Base-by-base conservation (phyloP, 2,329 filamentous ascomycete species). In the Colletotrichum liriopes region DNA sequence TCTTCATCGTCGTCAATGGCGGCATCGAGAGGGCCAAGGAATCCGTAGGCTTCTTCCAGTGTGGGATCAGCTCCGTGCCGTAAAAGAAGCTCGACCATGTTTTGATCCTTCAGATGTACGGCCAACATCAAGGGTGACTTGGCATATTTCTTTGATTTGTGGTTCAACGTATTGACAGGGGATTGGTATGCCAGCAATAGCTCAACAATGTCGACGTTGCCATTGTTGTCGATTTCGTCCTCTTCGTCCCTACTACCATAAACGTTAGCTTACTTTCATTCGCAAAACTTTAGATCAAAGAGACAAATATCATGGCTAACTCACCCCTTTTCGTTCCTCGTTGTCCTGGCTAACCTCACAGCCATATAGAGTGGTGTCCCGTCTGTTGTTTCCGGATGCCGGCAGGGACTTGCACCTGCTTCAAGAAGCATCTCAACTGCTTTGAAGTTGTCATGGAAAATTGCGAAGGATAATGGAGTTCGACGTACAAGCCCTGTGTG, bases 51-150 rank as follows among this genome's bases (percentile, higher is more conserved):
- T 54, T 78, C 76, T 43, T 78, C 76, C 1, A 72, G 52, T 0
- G 75, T 77, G 3, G 77, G 74, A 43, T 78, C 77, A 11, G 77
- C 77, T 0, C 77, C 76, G 23, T 76, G 61, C 2, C 72, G 64
- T 3, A 78, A 66, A 9, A 78, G 73, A 7, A 77, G 52, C 16
- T 72, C 54, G 18, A 78, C 72, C 26, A 76, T 72, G 39, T 67
- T 41, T 26, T 74, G 64, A 20, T 70, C 69, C 14, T 23, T 32
- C 20, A 32, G 35, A 6, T 54, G 5, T n/a, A 73, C 54, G 5
- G 73, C 73, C 12, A 54, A 35, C 45, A 54, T 59, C 18, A 74
- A 47, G 3, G 73, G 65, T 4, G 73, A 71, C 45, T 60, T 73
- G 14, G 47, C 35, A 20, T 68, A 65, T 1, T 29, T 39, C 11